Base-by-base conservation (phyloP, 2,329 filamentous ascomycete species). In the Fulvia fulva region DNA sequence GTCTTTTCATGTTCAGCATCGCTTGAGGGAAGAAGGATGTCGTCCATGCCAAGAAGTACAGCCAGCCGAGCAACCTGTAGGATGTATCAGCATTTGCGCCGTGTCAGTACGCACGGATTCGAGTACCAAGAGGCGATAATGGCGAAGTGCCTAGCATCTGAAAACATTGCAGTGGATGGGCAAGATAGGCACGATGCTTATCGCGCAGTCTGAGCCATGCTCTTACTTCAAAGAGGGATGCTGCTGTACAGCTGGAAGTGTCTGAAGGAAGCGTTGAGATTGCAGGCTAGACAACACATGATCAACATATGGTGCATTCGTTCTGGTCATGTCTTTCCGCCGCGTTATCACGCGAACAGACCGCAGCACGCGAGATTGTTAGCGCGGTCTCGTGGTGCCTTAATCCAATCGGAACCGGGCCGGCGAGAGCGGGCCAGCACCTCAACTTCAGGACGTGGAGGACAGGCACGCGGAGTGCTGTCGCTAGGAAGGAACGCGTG, bases 21-120 rank as follows among this genome's bases (percentile, higher is more conserved):
- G 89, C 85, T 72, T 97, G 94, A 1, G 93, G 92, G 73, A 97
- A 97, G 77, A 97, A 97, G 16, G 91, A 96, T 16, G 87, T 77
- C 12, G 89, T 93, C 93, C 93, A 75, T 37, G 64, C 63, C 28
- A 59, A 23, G 57, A 67, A 65, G 56, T 69, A 70, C 11, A 67
- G 51, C 68, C 67, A 70, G 23, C 70, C 68, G 47, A 64, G 68
- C n/a, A 70, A 46, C 54, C 68, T 69, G 53, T 5, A 37, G 25
- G 6, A n/a, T 32, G 16, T 19, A 45, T 56, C 19, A 51, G 47
- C 47, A 25, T 22, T 25, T 23, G 19, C 26, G 14, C 8, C 37
- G 28, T 22, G 8, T 21, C 21, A 23, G 67, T 16, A 22, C n/a
- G 37, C n/a, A 16, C n/a, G 25, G 16, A 19, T n/a, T 26, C 59